phyloP scores from a whole-genome alignment of 1,284 basidiomycete species.

The Malassezia cuniculi region DNA sequence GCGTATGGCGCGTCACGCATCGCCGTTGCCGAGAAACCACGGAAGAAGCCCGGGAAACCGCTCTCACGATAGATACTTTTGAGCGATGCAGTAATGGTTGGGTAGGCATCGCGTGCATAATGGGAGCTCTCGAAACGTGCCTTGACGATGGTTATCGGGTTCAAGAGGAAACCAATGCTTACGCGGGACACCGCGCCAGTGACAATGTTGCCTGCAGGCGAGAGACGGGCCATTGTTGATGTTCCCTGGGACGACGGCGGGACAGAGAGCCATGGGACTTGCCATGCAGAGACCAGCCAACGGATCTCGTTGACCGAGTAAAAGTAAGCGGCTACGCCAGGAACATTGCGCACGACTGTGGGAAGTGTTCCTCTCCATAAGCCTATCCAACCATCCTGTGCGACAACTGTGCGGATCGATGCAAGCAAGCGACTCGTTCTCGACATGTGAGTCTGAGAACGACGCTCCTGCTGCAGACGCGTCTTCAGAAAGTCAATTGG shows the following conservation, averaged over 20 bases:
- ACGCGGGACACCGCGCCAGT: slow-evolving; percentile 78
- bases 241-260: slow-evolving; percentile 73
- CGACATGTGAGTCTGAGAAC: background rate
- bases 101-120: slow-evolving; percentile 29
- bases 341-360: slow-evolving; percentile 39
- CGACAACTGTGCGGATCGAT: slow-evolving; percentile 5
- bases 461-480: slow-evolving; percentile 31
- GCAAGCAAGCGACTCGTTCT: slow-evolving; percentile 5
- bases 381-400: slow-evolving; percentile 22
- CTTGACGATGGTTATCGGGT: slow-evolving; percentile 87
- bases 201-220: slow-evolving; percentile 67
- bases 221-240: slow-evolving; percentile 51
- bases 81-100: slow-evolving; percentile 27
- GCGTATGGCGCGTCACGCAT: slow-evolving; percentile 90
- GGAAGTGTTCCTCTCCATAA: slow-evolving; percentile 42
- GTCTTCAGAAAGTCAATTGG: slow-evolving; percentile 44
- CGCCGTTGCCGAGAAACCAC: slow-evolving; percentile 78
- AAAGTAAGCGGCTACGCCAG: slow-evolving; percentile 43
- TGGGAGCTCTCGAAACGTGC: slow-evolving; percentile 64
- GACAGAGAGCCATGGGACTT: slow-evolving; percentile 44
- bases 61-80: slow-evolving; percentile 52
- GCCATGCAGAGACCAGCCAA: slow-evolving; percentile 19
- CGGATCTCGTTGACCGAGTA: slow-evolving; percentile 38
- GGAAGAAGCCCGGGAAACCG: slow-evolving; percentile 69
- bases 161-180: slow-evolving; percentile 71